phyloP scores from a whole-genome alignment of 108 stramenopile species.

The Aurantiochytrium sp. region DNA sequence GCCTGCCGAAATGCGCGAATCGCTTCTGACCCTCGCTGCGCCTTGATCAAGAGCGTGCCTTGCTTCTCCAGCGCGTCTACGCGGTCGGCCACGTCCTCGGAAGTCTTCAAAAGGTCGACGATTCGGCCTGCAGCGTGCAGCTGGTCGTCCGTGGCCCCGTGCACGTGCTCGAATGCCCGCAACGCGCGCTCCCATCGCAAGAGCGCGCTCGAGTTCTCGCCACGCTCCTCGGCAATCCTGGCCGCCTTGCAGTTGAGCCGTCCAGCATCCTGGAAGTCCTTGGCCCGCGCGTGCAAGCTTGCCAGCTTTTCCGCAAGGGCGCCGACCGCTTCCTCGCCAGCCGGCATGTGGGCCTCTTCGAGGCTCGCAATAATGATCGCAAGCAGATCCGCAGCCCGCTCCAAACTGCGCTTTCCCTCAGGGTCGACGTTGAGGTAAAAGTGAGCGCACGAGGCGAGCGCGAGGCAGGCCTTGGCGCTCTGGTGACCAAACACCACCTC shows the following conservation, averaged over 20 bases:
- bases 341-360: neutral
- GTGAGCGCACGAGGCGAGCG: neutral
- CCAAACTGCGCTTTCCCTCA: neutral
- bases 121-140: neutral
- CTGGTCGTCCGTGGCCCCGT: neutral
- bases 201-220: neutral
- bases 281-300: neutral
- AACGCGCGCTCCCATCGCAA: neutral
- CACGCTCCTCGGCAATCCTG: neutral
- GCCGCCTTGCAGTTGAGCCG: neutral
- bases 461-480: neutral
- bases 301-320: neutral
- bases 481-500: neutral
- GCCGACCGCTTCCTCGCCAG: neutral
- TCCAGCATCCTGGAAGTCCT: neutral
- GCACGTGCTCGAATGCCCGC: neutral
- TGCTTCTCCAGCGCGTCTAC: neutral
- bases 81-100: neutral
- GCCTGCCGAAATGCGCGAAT: neutral
- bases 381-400: neutral
- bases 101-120: neutral
- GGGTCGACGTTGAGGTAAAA: neutral
- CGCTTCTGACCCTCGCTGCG: neutral
- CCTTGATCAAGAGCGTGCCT: neutral
- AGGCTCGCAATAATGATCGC: neutral